A percentile compares a stretch with the other conserved stretches of the same genome.
These are phyloP conservation scores for Asterophora lycoperdoides DNA, from an alignment of 768 basidiomycete genomes.

Conservation along the genomic window DNA sequence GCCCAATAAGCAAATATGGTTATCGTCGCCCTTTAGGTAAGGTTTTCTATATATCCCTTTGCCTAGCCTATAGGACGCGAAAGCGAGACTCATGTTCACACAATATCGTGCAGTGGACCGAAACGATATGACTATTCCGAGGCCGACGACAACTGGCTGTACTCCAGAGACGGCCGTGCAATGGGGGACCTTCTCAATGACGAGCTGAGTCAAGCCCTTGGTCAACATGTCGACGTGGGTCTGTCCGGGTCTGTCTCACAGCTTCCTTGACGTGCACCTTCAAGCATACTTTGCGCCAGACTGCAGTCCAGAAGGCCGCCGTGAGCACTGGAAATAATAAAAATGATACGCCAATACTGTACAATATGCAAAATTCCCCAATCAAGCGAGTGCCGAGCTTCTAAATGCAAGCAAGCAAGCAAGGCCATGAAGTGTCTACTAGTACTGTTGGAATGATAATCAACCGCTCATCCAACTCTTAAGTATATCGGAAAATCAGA, in stretches of 20 bases:
- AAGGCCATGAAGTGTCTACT: neutral
- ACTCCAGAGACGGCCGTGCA: slow-evolving; percentile 60
- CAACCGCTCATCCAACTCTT: too few species aligned
- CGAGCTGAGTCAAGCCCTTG: slow-evolving; percentile 50
- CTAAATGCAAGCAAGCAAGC: neutral
- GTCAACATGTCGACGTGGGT: slow-evolving; percentile 27
- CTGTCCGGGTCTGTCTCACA: slow-evolving; percentile 21
- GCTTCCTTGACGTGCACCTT: slow-evolving; percentile 2
- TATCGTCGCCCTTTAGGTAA: slow-evolving; percentile 84
- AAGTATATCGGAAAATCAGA: neutral
- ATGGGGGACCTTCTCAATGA: slow-evolving; percentile 61
- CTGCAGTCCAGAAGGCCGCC: too few species aligned
- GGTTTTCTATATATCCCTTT: slow-evolving; percentile 19
- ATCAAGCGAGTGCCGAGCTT: neutral
- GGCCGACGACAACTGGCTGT: slow-evolving; percentile 63
- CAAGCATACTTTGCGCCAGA: neutral
- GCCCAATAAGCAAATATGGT: slow-evolving; percentile 96
- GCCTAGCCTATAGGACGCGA: neutral
- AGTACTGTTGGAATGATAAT: neutral
- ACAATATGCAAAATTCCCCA: slow-evolving; percentile 12
- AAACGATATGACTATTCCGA: slow-evolving; percentile 83
- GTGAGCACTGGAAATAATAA: neutral
- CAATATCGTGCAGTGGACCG: slow-evolving; percentile 65
- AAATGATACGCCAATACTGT: slow-evolving; percentile 5
- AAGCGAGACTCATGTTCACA: neutral